These are phyloP conservation scores for Lolium rigidum DNA, from an alignment of 176 grass and related monocot species.

Conservation along the genomic window DNA sequence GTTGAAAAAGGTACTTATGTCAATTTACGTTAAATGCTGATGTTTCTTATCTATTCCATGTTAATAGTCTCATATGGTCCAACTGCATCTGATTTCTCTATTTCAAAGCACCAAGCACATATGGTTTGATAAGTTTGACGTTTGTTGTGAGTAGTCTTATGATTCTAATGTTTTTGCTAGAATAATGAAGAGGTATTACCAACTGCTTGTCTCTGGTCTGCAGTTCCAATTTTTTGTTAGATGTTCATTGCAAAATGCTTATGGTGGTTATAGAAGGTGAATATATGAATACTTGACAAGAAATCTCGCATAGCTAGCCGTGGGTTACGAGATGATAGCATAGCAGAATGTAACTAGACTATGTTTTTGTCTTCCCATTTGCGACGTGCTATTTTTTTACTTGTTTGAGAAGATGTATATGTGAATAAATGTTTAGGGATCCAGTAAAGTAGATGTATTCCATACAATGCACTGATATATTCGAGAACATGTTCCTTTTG, in stretches of 20 bases:
- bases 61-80: constrained; percentile 21
- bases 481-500: background rate
- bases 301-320: background rate
- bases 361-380: background rate
- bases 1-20: constrained; percentile 79
- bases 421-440: background rate
- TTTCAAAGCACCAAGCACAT: background rate
- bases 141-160: background rate
- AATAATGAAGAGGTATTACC: background rate
- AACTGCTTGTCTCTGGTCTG: constrained; percentile 18
- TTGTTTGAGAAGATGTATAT: constrained; percentile 2
- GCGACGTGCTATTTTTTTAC: background rate
- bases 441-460: constrained; percentile 9
- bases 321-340: background rate
- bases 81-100: constrained; percentile 19
- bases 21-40: constrained; percentile 17
- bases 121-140: constrained; percentile 5
- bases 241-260: constrained; percentile 3
- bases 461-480: background rate
- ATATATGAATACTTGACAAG: background rate
- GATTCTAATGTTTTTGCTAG: constrained; percentile 28
- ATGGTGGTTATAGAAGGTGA: background rate
- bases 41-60: background rate
- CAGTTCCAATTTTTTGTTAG: background rate
- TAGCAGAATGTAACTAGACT: constrained; percentile 14